A percentile compares a stretch with the other conserved stretches of the same genome.
phyloP scores from a whole-genome alignment of 2,329 filamentous ascomycete genomes.

The Magnaporthiopsis incrustans region DNA sequence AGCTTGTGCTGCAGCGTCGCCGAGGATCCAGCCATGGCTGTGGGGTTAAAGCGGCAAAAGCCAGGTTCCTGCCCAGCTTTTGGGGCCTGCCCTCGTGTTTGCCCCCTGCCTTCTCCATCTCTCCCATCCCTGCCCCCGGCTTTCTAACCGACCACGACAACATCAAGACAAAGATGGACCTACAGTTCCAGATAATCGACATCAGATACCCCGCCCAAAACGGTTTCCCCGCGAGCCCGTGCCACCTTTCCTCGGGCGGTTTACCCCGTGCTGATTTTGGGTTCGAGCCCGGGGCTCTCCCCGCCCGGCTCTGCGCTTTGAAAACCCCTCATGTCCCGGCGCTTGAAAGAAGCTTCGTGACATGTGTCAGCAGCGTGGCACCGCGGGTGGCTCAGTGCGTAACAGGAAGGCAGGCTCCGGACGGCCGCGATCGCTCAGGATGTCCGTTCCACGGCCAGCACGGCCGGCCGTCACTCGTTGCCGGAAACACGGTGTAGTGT shows the following conservation, averaged over 20 bases:
- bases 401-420: too few species aligned
- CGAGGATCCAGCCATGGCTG: background rate
- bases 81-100: background rate
- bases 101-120: background rate
- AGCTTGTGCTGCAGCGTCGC: background rate
- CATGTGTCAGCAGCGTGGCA: too few species aligned
- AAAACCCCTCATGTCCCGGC: too few species aligned
- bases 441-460: too few species aligned
- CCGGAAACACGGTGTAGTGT: too few species aligned
- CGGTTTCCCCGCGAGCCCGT: background rate
- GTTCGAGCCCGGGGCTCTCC: background rate
- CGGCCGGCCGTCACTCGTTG: too few species aligned
- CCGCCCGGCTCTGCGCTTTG: too few species aligned
- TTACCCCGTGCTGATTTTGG: background rate
- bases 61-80: background rate
- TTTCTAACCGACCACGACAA: background rate
- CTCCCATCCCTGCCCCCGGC: background rate
- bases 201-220: background rate
- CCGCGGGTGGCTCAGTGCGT: too few species aligned
- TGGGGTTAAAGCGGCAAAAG: too few species aligned
- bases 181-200: too few species aligned
- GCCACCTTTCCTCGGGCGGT: background rate
- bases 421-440: too few species aligned
- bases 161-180: background rate
- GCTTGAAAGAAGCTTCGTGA: too few species aligned